These are phyloP conservation scores for Seminavis robusta DNA, from an alignment of 108 stramenopile species.

Conservation along the genomic window DNA sequence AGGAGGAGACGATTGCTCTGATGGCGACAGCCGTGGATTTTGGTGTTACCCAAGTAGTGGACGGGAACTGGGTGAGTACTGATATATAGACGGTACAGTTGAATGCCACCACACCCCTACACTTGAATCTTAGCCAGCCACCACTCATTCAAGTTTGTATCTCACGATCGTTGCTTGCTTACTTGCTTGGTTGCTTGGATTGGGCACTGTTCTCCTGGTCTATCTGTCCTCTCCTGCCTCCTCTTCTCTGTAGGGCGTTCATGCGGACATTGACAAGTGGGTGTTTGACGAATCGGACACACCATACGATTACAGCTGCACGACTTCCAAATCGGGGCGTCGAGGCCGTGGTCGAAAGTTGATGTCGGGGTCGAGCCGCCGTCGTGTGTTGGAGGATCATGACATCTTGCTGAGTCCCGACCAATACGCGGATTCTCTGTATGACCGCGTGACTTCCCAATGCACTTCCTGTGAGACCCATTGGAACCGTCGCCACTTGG, in stretches of 20 bases:
- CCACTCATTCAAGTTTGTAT: too few relatives aligned
- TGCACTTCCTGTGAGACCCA: too few relatives aligned
- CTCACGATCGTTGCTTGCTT: too few relatives aligned
- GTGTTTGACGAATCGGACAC: constrained; percentile 18
- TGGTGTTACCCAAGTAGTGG: constrained; percentile 27
- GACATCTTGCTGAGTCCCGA: not conserved
- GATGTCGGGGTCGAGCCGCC: constrained; percentile 16
- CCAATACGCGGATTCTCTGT: constrained; percentile 6
- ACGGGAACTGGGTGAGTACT: constrained; percentile 34
- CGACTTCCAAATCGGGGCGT: constrained; percentile 13
- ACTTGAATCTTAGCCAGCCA: too few relatives aligned
- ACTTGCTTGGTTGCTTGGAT: too few relatives aligned
- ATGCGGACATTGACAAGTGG: constrained; percentile 27
- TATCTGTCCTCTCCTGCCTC: too few relatives aligned
- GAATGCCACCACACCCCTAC: too few relatives aligned
- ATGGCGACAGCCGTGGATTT: constrained; percentile 30
- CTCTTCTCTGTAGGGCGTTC: too few relatives aligned
- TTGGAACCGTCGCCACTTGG: too few relatives aligned
- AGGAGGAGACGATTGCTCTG: constrained; percentile 30
- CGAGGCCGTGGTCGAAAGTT: constrained; percentile 10
- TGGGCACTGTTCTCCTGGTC: too few relatives aligned
- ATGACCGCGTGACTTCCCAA: constrained; percentile 7
- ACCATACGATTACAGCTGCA: constrained; percentile 26
- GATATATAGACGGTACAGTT: too few relatives aligned
- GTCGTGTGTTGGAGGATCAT: constrained; percentile 6